phyloP scores from a whole-genome alignment of 352 stramenopile species.

The Globisporangium cylindrosporum region DNA sequence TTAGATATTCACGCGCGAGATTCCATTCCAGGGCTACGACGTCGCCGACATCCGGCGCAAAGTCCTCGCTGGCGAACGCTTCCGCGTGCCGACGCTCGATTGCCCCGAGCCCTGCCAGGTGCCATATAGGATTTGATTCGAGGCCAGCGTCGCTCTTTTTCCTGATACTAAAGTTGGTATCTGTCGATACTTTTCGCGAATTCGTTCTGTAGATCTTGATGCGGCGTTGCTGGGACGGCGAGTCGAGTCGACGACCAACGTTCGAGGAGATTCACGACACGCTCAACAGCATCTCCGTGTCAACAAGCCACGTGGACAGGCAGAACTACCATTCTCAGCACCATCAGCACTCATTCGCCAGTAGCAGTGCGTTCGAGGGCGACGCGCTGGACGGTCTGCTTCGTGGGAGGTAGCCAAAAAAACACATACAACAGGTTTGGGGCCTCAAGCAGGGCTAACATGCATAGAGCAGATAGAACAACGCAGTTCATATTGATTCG shows the following conservation, averaged over 20 bases:
- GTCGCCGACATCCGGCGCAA: conserved; percentile 66
- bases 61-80: conserved; percentile 72
- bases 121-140: not conserved
- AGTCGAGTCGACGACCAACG: conserved; percentile 44
- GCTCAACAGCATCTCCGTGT: conserved; percentile 33
- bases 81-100: conserved; percentile 70
- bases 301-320: conserved; percentile 29
- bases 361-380: conserved; percentile 27
- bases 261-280: conserved; percentile 61
- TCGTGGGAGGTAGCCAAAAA: conserved; percentile 26
- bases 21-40: conserved; percentile 77
- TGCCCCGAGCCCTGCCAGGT: conserved; percentile 58
- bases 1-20: conserved; percentile 75
- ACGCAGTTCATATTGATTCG: not conserved
- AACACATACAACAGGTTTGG: too few species aligned
- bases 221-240: conserved; percentile 61
- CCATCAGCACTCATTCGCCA: conserved; percentile 22
- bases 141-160: too few species aligned
- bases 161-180: not conserved
- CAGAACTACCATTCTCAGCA: not conserved
- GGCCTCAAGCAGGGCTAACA: not conserved
- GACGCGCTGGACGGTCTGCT: conserved; percentile 61
- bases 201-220: conserved; percentile 43
- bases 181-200: not conserved
- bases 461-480: not conserved